Conservation (phyloP, 1,284 basidiomycete species). For the Porogramme epimiltina region DNA sequence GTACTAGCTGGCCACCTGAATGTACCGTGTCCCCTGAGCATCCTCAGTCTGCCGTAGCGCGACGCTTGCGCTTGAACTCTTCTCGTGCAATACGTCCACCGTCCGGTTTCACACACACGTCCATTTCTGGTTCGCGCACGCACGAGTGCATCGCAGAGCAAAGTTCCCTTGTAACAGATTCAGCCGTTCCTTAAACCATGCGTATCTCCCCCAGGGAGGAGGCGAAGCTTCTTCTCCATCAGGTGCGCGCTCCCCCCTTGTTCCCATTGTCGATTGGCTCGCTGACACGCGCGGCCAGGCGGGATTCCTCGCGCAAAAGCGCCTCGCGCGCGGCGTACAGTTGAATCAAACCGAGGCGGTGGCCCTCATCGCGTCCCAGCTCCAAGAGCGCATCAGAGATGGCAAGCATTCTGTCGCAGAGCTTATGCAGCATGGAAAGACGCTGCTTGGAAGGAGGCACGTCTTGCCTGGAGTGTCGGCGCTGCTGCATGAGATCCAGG, state of each 20-base stretch:
- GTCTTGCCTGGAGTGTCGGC: slow-evolving; percentile 80
- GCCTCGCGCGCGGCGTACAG: slow-evolving; percentile 86
- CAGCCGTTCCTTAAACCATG: slow-evolving; percentile 26
- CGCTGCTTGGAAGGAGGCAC: slow-evolving; percentile 85
- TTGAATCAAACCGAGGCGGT: slow-evolving; percentile 90
- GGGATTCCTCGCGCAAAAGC: slow-evolving; percentile 89
- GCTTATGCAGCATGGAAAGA: slow-evolving; percentile 92
- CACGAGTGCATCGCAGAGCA: neutral
- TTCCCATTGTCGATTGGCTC: neutral
- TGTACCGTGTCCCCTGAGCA: slow-evolving; percentile 1
- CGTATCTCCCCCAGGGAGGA: slow-evolving; percentile 40
- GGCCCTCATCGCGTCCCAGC: slow-evolving; percentile 87
- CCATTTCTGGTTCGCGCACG: neutral
- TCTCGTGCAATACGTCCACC: slow-evolving; percentile 5
- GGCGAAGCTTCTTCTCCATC: slow-evolving; percentile 41
- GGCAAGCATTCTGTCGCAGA: slow-evolving; percentile 86
- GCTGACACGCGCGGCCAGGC: slow-evolving; percentile 43
- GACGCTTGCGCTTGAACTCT: neutral
- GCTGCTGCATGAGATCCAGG: slow-evolving; percentile 82
- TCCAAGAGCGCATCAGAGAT: slow-evolving; percentile 97
- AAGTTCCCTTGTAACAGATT: neutral
- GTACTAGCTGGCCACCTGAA: neutral
- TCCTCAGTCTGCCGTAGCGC: neutral
- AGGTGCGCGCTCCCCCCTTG: slow-evolving; percentile 27
- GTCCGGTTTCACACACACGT: neutral